Evolutionary conservation across 129 eudicot genomes (phyloP), one percentile per base, ranked within the genome.

Genomic region (Oenanthe sinensis): DNA sequence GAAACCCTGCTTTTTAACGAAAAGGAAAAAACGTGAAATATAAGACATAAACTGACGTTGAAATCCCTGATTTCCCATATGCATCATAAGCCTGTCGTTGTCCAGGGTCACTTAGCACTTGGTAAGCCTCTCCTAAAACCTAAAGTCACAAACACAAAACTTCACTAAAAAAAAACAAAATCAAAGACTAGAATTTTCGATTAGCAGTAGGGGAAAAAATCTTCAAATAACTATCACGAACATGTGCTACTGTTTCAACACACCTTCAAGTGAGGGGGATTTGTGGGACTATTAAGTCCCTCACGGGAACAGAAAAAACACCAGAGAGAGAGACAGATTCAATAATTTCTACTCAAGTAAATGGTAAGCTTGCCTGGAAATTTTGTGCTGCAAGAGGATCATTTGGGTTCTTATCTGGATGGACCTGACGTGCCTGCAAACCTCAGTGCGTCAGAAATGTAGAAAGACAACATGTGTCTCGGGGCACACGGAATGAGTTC

Each of bases 51-150:
- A 87, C 93, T 83, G 71, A 95, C 96, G 90, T 90, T 87, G 97
- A 91, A 79, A 91, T 88, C 85, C 97, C 96, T 55, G 98, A 87
- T 82, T 91, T 95, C 80, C 98, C 97, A 71, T 83, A 78, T 76
- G 91, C 85, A 84, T 95, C 98, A 80, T 95, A 95, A 73, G 93
- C 94, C 85, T 91, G 96, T 79, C 96, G 87, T 85, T 91, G 97
- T 4, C 88, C 69, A 48, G 97, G 96, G 88, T 95, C 92, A 85
- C 98, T 95, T 74, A 95, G 79, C 75, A 95, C 98, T 87, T 95
- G 97, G 72, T 95, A 95, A 81, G 98, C 98, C 86, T 95, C 98
- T 73, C 98, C 98, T 83, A 95, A 60, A 78, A 86, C 96, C 98
- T 95, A 86, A 48, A 75, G 62, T 78, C 49, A 54, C n/a, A 50